Evolutionary conservation across 228 moss, liverwort and hornwort genomes (phyloP).

Genomic region (Sphagnum magellanicum): DNA sequence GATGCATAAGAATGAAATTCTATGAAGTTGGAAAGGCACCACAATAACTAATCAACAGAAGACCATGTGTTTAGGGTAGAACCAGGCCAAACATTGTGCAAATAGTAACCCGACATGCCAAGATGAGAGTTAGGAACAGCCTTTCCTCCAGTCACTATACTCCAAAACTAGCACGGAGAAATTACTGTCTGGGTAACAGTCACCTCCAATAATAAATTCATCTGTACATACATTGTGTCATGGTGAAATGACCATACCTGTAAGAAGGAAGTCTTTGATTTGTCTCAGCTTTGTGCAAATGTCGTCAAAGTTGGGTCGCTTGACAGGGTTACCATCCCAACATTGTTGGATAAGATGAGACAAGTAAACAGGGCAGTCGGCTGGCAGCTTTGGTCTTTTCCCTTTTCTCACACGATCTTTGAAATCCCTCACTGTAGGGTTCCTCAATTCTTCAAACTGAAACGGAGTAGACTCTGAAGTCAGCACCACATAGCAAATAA

Average conservation of each 20-base stretch:
- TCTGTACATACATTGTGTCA: no score
- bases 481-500: slow-evolving; percentile 11
- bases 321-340: neutral
- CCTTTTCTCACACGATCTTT: slow-evolving; percentile 3
- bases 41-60: no score
- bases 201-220: no score
- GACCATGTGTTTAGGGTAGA: no score
- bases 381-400: slow-evolving; percentile 8
- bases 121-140: no score
- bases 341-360: slow-evolving; percentile 4
- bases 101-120: no score
- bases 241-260: slow-evolving; percentile 1
- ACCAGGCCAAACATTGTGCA: no score
- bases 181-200: no score
- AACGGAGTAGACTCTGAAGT: neutral
- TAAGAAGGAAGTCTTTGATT: slow-evolving; percentile 20
- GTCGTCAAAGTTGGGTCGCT: slow-evolving; percentile 6
- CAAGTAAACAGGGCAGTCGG: neutral
- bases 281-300: slow-evolving; percentile 12
- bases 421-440: neutral
- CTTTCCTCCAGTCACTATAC: no score
- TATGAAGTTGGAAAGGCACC: no score
- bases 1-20: no score
- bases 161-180: no score
- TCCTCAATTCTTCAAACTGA: neutral